Percentiles rank a stretch among this genome's conserved stretches.
Conservation (phyloP, 2,329 filamentous ascomycete species). For the Pseudocercospora musae region DNA sequence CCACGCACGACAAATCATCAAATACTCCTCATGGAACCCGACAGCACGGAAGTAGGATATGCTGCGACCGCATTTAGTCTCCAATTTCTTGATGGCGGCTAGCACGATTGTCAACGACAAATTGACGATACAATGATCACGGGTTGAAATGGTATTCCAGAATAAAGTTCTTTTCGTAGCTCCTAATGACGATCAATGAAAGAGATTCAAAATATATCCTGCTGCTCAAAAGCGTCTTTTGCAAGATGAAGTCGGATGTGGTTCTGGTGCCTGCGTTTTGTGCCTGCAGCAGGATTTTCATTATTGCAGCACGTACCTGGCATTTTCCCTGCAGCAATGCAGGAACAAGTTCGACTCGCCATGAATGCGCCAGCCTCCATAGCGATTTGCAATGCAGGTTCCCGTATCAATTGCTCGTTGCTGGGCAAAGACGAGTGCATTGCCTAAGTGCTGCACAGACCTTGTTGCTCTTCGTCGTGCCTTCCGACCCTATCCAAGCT, state of each 20-base stretch:
- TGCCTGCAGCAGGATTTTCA: not conserved
- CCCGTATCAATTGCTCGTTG: not conserved
- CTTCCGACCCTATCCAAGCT: not conserved
- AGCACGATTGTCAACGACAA: constrained; percentile 1
- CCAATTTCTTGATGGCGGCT: not conserved
- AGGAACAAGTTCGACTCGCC: not conserved
- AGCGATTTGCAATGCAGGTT: not conserved
- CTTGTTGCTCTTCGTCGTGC: not conserved
- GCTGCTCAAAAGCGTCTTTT: not conserved
- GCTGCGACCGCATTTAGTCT: not conserved
- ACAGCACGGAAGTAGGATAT: constrained; percentile 36
- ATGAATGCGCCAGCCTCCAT: not conserved
- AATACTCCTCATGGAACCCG: constrained; percentile 49
- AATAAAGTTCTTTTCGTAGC: not conserved
- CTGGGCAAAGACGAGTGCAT: not conserved
- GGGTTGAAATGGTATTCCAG: not conserved
- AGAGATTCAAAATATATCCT: not conserved
- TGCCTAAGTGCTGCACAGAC: not conserved
- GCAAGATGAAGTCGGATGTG: not conserved
- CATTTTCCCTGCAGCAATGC: not conserved
- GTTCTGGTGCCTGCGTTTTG: not conserved
- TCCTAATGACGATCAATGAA: not conserved
- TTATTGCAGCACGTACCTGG: not conserved
- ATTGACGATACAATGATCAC: not conserved
- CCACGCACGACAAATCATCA: constrained; percentile 46